phyloP scores from a whole-genome alignment of 2,329 filamentous ascomycete genomes.

The Diaporthe batatas region DNA sequence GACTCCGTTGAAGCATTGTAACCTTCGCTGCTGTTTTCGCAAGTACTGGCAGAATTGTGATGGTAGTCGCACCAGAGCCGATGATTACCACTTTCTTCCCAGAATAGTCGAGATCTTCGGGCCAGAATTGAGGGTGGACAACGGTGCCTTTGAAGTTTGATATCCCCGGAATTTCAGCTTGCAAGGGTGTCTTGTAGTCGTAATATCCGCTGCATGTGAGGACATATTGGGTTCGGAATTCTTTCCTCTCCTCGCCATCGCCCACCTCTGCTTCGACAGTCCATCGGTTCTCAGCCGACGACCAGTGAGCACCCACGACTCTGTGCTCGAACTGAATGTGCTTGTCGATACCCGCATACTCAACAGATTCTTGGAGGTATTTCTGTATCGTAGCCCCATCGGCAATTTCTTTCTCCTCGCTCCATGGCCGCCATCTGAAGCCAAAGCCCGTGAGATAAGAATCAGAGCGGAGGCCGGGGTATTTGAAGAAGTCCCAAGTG shows the following conservation, averaged over 20 bases:
- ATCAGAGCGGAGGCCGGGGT: slow-evolving; percentile 79
- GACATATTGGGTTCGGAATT: slow-evolving; percentile 66
- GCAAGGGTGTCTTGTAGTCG: slow-evolving; percentile 74
- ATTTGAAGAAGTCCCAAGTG: slow-evolving; percentile 84
- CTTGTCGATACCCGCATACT: slow-evolving; percentile 64
- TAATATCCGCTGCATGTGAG: slow-evolving; percentile 77
- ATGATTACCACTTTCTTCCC: slow-evolving; percentile 79
- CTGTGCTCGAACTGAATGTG: slow-evolving; percentile 66
- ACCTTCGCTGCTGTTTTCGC: slow-evolving; percentile 74
- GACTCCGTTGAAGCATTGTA: slow-evolving; percentile 86
- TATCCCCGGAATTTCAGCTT: slow-evolving; percentile 74
- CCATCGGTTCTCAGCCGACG: slow-evolving; percentile 68
- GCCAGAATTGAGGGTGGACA: slow-evolving; percentile 84
- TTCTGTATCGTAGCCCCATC: slow-evolving; percentile 63
- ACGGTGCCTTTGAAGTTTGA: slow-evolving; percentile 75
- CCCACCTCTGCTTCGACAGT: slow-evolving; percentile 58
- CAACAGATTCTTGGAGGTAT: slow-evolving; percentile 68
- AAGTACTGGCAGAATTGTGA: slow-evolving; percentile 81
- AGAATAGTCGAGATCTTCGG: slow-evolving; percentile 73
- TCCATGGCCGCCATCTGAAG: slow-evolving; percentile 81
- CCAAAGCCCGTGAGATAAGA: slow-evolving; percentile 73
- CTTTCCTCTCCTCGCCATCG: slow-evolving; percentile 45
- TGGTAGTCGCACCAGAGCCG: slow-evolving; percentile 82
- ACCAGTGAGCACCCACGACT: slow-evolving; percentile 66
- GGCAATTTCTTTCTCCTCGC: slow-evolving; percentile 65